phyloP scores from a whole-genome alignment of 2,329 filamentous ascomycete genomes.

The Nothomitra cinnamomea region DNA sequence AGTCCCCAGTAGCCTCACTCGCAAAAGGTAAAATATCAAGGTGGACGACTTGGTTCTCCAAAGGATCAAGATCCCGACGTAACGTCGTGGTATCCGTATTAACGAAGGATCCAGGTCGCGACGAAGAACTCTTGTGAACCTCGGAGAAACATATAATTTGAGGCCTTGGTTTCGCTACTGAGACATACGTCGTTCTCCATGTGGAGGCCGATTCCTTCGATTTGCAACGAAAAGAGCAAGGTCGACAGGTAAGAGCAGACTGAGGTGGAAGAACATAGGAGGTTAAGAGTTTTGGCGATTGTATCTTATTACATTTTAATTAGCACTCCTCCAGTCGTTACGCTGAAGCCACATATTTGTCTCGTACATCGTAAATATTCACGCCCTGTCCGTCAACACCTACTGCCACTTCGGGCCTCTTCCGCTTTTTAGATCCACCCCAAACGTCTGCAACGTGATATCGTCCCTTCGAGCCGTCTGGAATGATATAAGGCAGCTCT shows the following conservation, averaged over 20 bases:
- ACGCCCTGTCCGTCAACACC: constrained; percentile 48
- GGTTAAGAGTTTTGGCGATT: constrained; percentile 43
- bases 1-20: constrained; percentile 19
- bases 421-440: constrained; percentile 38
- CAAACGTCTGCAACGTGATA: constrained; percentile 45
- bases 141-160: constrained; percentile 9
- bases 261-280: constrained; percentile 51
- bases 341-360: neutral
- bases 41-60: constrained; percentile 20
- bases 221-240: constrained; percentile 37
- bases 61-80: constrained; percentile 29
- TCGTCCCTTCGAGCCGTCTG: constrained; percentile 30
- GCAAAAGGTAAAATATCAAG: constrained; percentile 22
- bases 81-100: constrained; percentile 30
- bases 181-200: constrained; percentile 43
- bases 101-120: constrained; percentile 41
- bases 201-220: constrained; percentile 23
- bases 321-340: neutral
- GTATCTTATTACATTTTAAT: constrained; percentile 27
- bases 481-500: constrained; percentile 39
- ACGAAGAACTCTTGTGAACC: constrained; percentile 33
- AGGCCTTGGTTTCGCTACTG: constrained; percentile 13
- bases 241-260: constrained; percentile 44
- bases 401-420: constrained; percentile 45
- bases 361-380: constrained; percentile 44